Percentiles rank a stretch among this genome's conserved stretches.
These are phyloP conservation scores for Vigna reflexopilosa DNA, from an alignment of 306 rosid genomes.

Conservation along the genomic window DNA sequence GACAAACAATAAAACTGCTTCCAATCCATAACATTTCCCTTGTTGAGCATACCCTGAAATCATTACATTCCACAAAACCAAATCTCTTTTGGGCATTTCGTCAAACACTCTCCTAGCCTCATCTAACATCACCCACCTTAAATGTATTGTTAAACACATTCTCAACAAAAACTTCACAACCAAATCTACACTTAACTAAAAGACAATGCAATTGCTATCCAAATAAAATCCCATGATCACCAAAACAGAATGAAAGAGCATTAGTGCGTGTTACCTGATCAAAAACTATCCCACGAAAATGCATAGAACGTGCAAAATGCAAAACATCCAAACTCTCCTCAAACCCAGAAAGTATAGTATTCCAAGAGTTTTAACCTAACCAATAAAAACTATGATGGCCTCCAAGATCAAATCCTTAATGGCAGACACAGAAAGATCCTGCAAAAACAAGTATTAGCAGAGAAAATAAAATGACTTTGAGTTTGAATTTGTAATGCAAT, in stretches of 20 bases:
- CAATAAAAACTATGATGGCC: slow-evolving; percentile 70
- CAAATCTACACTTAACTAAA: slow-evolving; percentile 60
- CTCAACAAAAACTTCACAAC: slow-evolving; percentile 70
- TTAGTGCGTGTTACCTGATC: slow-evolving; percentile 74
- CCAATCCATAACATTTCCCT: slow-evolving; percentile 54
- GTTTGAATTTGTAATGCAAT: background rate
- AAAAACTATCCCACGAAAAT: slow-evolving; percentile 57
- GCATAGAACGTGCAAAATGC: slow-evolving; percentile 64
- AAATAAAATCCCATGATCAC: slow-evolving; percentile 55
- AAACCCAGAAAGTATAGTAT: slow-evolving; percentile 82
- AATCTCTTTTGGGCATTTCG: slow-evolving; percentile 67
- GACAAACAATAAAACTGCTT: slow-evolving; percentile 61
- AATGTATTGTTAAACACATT: slow-evolving; percentile 77
- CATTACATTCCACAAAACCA: slow-evolving; percentile 84
- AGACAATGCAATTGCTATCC: slow-evolving; percentile 77
- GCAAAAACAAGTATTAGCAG: slow-evolving; percentile 33
- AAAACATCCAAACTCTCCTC: slow-evolving; percentile 65
- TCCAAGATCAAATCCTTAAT: slow-evolving; percentile 58
- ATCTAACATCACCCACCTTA: slow-evolving; percentile 60
- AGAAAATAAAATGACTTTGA: background rate
- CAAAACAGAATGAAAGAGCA: slow-evolving; percentile 67
- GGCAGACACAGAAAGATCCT: slow-evolving; percentile 61
- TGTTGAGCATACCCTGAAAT: slow-evolving; percentile 64
- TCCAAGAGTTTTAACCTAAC: slow-evolving; percentile 66
- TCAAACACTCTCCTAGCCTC: slow-evolving; percentile 72